Evolutionary conservation across 139 green algal genomes (phyloP).

Genomic region (Parachlorella kessleri): DNA sequence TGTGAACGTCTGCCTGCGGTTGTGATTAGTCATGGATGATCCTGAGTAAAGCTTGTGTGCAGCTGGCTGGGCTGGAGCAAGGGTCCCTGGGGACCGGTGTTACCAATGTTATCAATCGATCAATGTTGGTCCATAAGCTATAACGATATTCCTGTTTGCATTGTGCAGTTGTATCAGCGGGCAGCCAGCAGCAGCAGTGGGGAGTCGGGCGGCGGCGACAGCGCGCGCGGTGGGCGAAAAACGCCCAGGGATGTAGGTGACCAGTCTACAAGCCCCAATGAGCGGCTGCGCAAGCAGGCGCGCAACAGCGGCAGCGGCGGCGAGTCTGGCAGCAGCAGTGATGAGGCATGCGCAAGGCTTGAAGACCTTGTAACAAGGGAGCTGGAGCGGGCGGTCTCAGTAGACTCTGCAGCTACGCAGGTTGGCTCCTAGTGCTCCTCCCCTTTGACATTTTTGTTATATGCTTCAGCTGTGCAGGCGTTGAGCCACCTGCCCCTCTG

Average conservation of each 20-base stretch:
- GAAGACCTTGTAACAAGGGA: too few species aligned
- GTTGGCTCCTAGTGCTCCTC: too few species aligned
- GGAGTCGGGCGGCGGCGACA: conserved; percentile 9
- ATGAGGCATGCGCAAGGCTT: too few species aligned
- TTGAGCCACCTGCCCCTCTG: neutral
- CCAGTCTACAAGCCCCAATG: conserved; percentile 31
- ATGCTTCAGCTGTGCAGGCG: neutral
- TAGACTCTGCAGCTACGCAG: neutral
- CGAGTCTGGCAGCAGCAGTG: neutral
- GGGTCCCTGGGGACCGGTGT: too few species aligned
- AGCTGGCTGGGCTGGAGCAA: too few species aligned
- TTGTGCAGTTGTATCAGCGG: conserved; percentile 15
- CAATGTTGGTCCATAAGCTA: neutral
- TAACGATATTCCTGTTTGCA: neutral
- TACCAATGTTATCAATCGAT: neutral
- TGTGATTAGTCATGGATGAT: too few species aligned
- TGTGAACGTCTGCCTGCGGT: too few species aligned
- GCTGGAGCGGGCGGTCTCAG: neutral
- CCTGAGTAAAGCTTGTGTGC: too few species aligned
- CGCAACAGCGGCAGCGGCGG: neutral
- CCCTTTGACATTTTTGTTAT: too few species aligned
- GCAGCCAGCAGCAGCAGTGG: neutral
- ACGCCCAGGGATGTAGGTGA: conserved; percentile 32
- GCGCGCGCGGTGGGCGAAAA: conserved; percentile 32
- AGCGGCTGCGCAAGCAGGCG: conserved; percentile 41